Percentiles rank a stretch among this genome's conserved stretches.
These are phyloP conservation scores for Strombidium stylifer DNA, from an alignment of 73 alveolate species.

Conservation along the genomic window DNA sequence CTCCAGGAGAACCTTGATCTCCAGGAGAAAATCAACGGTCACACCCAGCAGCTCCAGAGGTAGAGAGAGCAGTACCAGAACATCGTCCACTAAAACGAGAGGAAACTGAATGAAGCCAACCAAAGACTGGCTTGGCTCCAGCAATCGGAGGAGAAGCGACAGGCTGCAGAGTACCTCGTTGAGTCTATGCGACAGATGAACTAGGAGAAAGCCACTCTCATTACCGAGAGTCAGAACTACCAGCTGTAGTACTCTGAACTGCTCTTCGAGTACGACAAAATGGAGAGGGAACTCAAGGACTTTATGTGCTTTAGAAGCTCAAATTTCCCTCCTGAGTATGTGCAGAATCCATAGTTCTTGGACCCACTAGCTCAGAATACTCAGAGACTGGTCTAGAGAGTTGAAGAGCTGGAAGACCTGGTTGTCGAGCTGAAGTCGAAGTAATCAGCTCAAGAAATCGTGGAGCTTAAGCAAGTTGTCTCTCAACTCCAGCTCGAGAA, in stretches of 20 bases:
- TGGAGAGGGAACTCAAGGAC: constrained; percentile 11
- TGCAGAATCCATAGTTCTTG: background rate
- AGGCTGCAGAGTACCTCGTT: constrained; percentile 46
- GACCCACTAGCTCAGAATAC: background rate
- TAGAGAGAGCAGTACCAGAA: constrained; percentile 14
- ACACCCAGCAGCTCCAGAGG: background rate
- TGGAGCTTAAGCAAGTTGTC: constrained; percentile 4
- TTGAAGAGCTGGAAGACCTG: constrained; percentile 42
- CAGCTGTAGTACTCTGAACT: background rate
- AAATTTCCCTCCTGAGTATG: too few species aligned
- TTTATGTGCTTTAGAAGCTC: constrained; percentile 2
- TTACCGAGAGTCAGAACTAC: background rate
- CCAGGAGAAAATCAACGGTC: constrained; percentile 11
- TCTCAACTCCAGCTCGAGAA: background rate
- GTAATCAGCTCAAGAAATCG: background rate
- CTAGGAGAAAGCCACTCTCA: constrained; percentile 1
- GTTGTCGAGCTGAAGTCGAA: constrained; percentile 3
- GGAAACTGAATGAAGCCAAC: constrained; percentile 36
- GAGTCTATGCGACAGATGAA: background rate
- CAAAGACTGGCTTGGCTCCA: constrained; percentile 23
- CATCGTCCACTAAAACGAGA: constrained; percentile 11
- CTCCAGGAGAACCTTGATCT: constrained; percentile 13
- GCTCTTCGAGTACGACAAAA: background rate
- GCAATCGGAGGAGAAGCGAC: constrained; percentile 28
- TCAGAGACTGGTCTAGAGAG: constrained; percentile 7